These are phyloP conservation scores for Astragalus glycyphyllos DNA, from an alignment of 306 rosid species.

Conservation along the genomic window DNA sequence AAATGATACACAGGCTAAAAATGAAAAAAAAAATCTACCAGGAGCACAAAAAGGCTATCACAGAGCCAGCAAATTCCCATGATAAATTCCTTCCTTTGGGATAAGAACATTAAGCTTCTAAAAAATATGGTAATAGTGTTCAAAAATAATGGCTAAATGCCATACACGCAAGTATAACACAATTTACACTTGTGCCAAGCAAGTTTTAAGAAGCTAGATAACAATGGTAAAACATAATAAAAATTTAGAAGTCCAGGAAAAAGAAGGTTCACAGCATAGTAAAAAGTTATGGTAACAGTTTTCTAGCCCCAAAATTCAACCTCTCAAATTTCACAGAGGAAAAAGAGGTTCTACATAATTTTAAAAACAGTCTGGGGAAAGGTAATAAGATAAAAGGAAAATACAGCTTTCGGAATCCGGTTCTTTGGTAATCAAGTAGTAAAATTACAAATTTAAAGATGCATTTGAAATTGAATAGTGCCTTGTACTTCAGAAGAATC, in stretches of 20 bases:
- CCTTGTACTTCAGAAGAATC: conserved; percentile 85
- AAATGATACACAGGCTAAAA: neutral
- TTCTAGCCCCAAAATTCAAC: conserved; percentile 58
- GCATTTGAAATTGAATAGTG: conserved; percentile 65
- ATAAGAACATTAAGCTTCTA: neutral
- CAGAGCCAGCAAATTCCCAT: neutral
- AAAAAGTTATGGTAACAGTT: conserved; percentile 48
- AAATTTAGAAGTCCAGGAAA: neutral
- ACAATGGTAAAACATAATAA: neutral
- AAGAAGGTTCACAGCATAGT: conserved; percentile 43
- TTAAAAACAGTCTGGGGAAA: conserved; percentile 43
- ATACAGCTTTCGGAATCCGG: conserved; percentile 59
- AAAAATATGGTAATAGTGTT: conserved; percentile 6
- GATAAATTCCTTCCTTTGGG: neutral
- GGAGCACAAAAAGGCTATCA: neutral
- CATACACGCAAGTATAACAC: conserved; percentile 10
- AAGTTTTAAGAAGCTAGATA: conserved; percentile 23
- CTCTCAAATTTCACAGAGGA: conserved; percentile 49
- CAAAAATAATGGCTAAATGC: conserved; percentile 16
- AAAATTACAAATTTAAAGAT: conserved; percentile 61
- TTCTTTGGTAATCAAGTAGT: conserved; percentile 56
- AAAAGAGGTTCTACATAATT: conserved; percentile 44
- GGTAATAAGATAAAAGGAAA: conserved; percentile 43
- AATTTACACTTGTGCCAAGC: conserved; percentile 7
- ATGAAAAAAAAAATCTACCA: neutral